Evolutionary conservation across 345 rosid genomes (phyloP), one percentile per base, ranked within the genome.

Genomic region (Mallotus nudiflorus): DNA sequence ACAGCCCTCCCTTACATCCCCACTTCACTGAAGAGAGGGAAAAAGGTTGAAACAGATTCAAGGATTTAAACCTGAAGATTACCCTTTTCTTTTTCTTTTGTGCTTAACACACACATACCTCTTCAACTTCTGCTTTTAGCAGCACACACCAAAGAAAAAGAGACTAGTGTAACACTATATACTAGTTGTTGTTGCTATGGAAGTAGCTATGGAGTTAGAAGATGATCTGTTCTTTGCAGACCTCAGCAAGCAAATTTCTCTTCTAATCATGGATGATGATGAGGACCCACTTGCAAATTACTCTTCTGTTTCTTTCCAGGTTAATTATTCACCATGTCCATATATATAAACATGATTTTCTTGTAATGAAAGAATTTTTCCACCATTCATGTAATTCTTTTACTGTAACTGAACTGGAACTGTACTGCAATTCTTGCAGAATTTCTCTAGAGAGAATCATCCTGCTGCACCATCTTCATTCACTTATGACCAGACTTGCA

Each of bases 231-330:
- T 82, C 75, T 94, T 90, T 73, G 97, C 97, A 66, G 97, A 94
- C 82, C 81, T 94, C 40, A 91, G 93, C 89, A 90, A 78, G 86
- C 96, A 80, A 74, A 90, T 94, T 73, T 90, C 97, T 75, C 95
- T 94, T 65, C 92, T 94, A 22, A 91, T 94, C 80, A 91, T 85
- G 95, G 98, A 93, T 39, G 98, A 93, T 67, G 92, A 93, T 58
- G 88, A 88, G 33, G 84, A 77, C 72, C 82, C 88, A 46, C 81
- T 83, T 70, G 73, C 84, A 46, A 70, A 62, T 75, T 75, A 74
- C 10, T 82, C 95, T 58, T 75, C 97, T 56, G 83, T 86, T 80
- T 80, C 93, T 62, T 83, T 81, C 57, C 93, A 91, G 96, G 98
- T 89, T 75, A n/a, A n/a, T n/a, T n/a, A 31, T 45, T 73, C 29